Base-by-base conservation (phyloP, 768 basidiomycete genomes). In the Serendipita sp. region DNA sequence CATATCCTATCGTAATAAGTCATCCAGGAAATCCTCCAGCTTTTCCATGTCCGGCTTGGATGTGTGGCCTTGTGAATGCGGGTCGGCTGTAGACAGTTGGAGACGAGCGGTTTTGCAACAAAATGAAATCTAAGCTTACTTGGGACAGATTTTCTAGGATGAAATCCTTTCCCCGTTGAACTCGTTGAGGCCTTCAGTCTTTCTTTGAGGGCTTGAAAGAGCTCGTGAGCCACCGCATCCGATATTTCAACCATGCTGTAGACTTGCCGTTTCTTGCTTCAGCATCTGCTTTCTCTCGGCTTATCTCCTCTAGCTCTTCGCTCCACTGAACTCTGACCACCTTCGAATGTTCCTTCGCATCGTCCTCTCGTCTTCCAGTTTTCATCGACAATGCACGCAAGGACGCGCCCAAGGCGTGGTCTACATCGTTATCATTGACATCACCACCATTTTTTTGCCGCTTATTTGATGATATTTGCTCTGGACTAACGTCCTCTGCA, bases 11-110 rank as follows among this genome's bases (percentile, higher is more conserved):
- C 58, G 41, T 16, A 66, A 22, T 17, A 66, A 61, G 60, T 66
- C 65, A 53, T 88, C 86, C 30, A 88, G 71, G 67, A 85, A 88
- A 44, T 82, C 83, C 70, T 88, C 79, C 83, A 88, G 82, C 61
- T 82, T 77, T 41, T 72, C 74, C 66, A 80, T 81, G n/a, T 78
- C 74, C 51, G 70, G 56, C 70, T 77, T 74, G 74, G 75, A 28
- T 34, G 30, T 26, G 30, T 16, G 63, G 41, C 14, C 41, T 62
- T 9, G 31, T 17, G 20, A 62, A 38, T 53, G 31, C 60, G 5
- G 28, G 42, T n/a, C n/a, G n/a, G 42, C 26, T 30, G 38, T 38
- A 20, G 64, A n/a, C 65, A 63, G 31, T 72, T 69, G 38, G 22
- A 24, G n/a, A n/a, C 16, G 22, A 22, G n/a, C 9, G 48, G 33